Base-by-base conservation (phyloP, 352 stramenopile species). In the Globisporangium sylvaticum region DNA sequence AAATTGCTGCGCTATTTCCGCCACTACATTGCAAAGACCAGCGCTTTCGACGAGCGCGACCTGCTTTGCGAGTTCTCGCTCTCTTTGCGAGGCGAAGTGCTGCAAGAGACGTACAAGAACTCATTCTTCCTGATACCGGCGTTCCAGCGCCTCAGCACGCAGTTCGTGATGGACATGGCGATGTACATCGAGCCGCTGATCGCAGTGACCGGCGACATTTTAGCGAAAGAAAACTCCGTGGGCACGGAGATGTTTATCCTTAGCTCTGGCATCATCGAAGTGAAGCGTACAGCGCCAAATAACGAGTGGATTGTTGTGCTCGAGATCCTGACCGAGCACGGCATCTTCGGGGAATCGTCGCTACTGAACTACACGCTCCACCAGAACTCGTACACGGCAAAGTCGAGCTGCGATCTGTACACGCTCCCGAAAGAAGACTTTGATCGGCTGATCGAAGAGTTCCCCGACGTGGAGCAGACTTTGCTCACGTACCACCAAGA, bases 171-270 rank as follows among this genome's bases (percentile, higher is more conserved):
- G 69, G 86, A 94, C 58, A 91, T 94, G 86, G 83, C 81, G 0
- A 91, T 94, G 79, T 94, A 86, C 37, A 94, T 94, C 74, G 92
- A 94, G 64, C 86, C 84, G 7, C 62, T 92, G 14, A 90, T 94
- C 32, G 80, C 84, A 0, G 76, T 92, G 0, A 78, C 83, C 34
- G 82, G 85, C 18, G 81, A 91, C 32, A 63, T 92, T 2, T 73
- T 94, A 3, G 86, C 84, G 7, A 72, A 77, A 25, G 82, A 94
- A 63, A 70, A 74, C 27, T 86, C 73, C 3, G 79, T 94, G 4
- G 86, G 86, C 20, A 91, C 80, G 0, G 86, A 94, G 61, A 92
- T 94, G 83, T 94, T 89, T 48, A 92, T 94, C 32, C 69, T 94
- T 4, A 92, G 91, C 61, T 81, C 83, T 10, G 86, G 86, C 0